Percentiles rank a stretch among this genome's conserved stretches.
Evolutionary conservation across 345 rosid species (phyloP).

Genomic region (Raphanus raphanistrum): DNA sequence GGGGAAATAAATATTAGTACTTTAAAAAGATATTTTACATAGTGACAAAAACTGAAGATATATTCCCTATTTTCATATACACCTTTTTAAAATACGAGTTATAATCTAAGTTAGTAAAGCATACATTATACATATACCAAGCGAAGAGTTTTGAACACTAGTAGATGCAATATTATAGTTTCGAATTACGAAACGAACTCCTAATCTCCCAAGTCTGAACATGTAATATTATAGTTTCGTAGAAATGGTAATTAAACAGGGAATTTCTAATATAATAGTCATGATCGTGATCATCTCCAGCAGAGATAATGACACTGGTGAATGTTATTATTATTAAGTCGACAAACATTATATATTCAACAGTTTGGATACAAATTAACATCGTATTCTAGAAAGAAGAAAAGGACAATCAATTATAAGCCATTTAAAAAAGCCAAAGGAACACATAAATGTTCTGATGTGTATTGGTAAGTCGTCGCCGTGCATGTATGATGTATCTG

Average conservation of each 20-base stretch:
- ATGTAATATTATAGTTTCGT: no score
- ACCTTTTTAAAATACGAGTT: neutral
- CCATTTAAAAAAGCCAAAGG: neutral
- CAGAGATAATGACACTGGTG: no score
- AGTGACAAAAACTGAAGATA: neutral
- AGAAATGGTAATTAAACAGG: no score
- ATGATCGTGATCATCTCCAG: no score
- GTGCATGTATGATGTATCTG: conserved; percentile 6
- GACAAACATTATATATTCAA: neutral
- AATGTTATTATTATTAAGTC: neutral
- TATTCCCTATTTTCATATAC: neutral
- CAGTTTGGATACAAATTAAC: neutral
- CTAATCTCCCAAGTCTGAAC: no score
- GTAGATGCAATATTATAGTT: neutral
- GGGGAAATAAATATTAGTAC: neutral
- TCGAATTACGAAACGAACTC: no score
- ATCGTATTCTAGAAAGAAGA: conserved; percentile 1
- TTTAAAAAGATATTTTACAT: neutral
- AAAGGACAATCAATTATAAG: neutral
- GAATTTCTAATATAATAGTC: no score
- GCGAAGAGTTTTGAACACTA: neutral
- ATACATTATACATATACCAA: neutral
- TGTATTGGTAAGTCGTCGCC: conserved; percentile 11
- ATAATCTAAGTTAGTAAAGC: neutral
- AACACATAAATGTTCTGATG: neutral